Evolutionary conservation across 2,329 filamentous ascomycete genomes (phyloP), one percentile per base, ranked within the genome.

Genomic region (Pyricularia grisea): DNA sequence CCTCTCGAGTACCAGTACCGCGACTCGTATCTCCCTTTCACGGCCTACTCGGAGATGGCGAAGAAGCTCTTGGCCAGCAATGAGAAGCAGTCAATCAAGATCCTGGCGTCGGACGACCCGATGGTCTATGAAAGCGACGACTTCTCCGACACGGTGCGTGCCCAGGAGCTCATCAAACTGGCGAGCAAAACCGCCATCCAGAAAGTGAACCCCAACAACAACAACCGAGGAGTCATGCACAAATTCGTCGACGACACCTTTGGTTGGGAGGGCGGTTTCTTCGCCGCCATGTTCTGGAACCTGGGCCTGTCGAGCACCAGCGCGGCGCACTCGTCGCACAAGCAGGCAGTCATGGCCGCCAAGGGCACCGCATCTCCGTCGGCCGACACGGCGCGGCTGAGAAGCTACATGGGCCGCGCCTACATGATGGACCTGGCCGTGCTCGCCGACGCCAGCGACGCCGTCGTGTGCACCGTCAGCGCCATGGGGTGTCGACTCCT

Each of bases 251-350:
- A 93, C 70, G 90, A 93, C 75, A 86, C 89, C 1, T 88, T 92
- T 60, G 93, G 92, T 33, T 96, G 92, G 92, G 92, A 96, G 77
- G 92, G 93, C 23, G 93, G 93, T 1, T 97, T 96, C 81, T 96
- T 91, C 78, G 85, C 86, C 17, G 86, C 88, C 74, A 89, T 95
- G 79, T 96, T 96, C 78, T 94, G 91, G 87, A 90, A 88, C 67
- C 82, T 96, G 0, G 93, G 91, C 4, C 76, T 79, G n/a, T 76
- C 79, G 65, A 78, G 78, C 6, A 68, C 72, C 69, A 82, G 77
- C 74, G 81, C 78, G 17, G 78, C 73, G 23, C 77, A 78, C 36
- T 66, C 65, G 65, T 66, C 65, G 23, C 63, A 65, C 27, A n/a
- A 65, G 28, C 63, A 65, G 42, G 25, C 58, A 5, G 58, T 23